These are phyloP conservation scores for Eimeria maxima DNA, from an alignment of 169 alveolate genomes.

Conservation along the genomic window DNA sequence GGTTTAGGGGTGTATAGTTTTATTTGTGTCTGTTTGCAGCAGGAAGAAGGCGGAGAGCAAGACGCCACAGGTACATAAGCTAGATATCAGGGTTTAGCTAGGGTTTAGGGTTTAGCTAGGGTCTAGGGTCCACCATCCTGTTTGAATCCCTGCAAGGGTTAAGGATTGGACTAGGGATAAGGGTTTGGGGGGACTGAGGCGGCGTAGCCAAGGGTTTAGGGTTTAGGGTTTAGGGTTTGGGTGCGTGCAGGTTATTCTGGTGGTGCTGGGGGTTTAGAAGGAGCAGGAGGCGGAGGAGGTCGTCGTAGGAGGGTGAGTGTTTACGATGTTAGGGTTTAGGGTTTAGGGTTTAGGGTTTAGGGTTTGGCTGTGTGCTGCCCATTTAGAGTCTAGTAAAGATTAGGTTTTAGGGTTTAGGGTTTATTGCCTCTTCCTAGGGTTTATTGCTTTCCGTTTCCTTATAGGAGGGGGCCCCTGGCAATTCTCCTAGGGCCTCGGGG, in stretches of 20 bases:
- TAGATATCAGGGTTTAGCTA: neutral
- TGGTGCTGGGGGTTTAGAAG: slow-evolving; percentile 15
- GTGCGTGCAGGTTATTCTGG: slow-evolving; percentile 9
- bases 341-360: neutral
- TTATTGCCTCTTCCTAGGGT: too few relatives aligned
- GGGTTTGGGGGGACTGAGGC: neutral
- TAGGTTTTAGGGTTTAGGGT: slow-evolving; percentile 39
- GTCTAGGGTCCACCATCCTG: neutral
- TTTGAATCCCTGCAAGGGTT: neutral
- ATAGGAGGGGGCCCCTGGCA: neutral
- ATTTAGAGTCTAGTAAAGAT: neutral
- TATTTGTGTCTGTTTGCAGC: neutral
- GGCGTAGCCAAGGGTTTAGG: neutral
- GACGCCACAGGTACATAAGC: too few relatives aligned
- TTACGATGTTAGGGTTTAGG: neutral
- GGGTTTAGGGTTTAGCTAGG: slow-evolving; percentile 10
- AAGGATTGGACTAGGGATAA: neutral
- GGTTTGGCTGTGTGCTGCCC: neutral
- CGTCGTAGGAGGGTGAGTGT: slow-evolving; percentile 49
- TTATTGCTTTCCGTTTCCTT: slow-evolving; percentile 1
- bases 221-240: slow-evolving; percentile 1
- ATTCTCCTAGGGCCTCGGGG: slow-evolving; percentile 3
- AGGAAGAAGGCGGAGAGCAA: too few relatives aligned
- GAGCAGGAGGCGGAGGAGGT: neutral
- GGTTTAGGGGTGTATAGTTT: too few relatives aligned